Evolutionary conservation across 495 filamentous ascomycete genomes (phyloP), one percentile per base, ranked within the genome.

Genomic region (Hyaloscypha variabilis): DNA sequence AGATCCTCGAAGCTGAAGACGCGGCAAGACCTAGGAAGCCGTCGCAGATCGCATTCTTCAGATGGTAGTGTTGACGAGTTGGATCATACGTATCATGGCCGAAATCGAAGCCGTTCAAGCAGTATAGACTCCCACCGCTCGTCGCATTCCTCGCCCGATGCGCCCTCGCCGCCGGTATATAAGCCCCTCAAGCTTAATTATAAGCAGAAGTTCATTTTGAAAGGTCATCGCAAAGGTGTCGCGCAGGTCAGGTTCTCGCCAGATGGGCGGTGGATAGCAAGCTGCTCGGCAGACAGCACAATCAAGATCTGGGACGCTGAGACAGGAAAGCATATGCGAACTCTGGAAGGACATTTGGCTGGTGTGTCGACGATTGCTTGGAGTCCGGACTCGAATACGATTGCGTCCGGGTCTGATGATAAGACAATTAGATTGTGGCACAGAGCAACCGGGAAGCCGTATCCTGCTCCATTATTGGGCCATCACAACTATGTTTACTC

Each of bases 401-500:
- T 99, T 53, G 96, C 94, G 0, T 93, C 93, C 21, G 95, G 95
- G 11, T 93, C 90, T 28, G 95, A 99, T 75, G 95, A 99, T 81
- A 99, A 98, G 75, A 88, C 91, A 0, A 97, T 99, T 63, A 86
- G 95, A 1, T 81, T 98, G 5, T 99, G 95, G 95, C 90, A 97
- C 74, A 83, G 92, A 21, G 78, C 85, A 17, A 94, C 91, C 0
- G 91, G 91, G 64, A 76, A 83, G 51, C 76, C 78, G 34, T 76
- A 64, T 73, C 75, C 51, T 73, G 75, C 57, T 66, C 87, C 90
- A 8, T 82, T 97, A 67, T 76, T 88, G 31, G 94, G 95, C 50
- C 95, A 99, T 74, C 94, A 97, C 74, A 97, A 94, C 73, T 97
- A 97, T 79, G 88, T 99, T 52, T 97, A 94, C 76, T 89, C 89